Base-by-base conservation (phyloP, 352 stramenopile genomes). In the Phytopythium helicoides region DNA sequence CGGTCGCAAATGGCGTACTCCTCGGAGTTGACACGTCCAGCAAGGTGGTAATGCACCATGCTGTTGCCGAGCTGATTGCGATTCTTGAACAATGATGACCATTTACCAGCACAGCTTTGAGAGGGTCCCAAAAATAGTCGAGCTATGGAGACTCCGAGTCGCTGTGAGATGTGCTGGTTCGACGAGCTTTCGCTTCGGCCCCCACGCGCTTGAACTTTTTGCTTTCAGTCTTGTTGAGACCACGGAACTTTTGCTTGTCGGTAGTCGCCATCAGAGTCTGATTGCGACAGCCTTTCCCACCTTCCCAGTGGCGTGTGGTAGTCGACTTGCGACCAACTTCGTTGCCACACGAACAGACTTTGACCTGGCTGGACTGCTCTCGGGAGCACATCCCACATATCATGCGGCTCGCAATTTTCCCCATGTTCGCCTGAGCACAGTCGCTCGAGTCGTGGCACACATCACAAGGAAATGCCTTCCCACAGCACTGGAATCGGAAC, bases 401-500 rank as follows among this genome's bases (percentile, higher is more conserved):
- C 60, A 91, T 89, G 34, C 83, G 78, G 52, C 78, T 92, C 5
- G 81, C 84, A 48, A 90, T 85, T 56, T 88, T 89, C 15, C 80
- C 84, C 33, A 80, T 59, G 47, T 85, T 89, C 12, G 84, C 81
- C 42, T 87, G 54, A 6, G 52, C 57, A n/a, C 82, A 91, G 34
- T 89, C 70, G 48, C 77, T 90, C 15, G 67, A 66, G 47, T 88
- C 78, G 53, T 94, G 84, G 47, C 84, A 94, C 19, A 92, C 80
- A 54, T 94, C 84, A 44, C 84, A 94, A 0, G 81, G 73, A 48
- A 91, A 90, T 11, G 73, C 70, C 50, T 90, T 92, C 19, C 82
- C 82, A 39, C 84, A 94, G 65, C 84, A 94, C 51, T 92, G 84
- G 58, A 94, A 94, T 19, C 81, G 73, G 59, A 94, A 91, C 84